Conservation (phyloP, 306 rosid genomes). For the Prosopis cineraria region DNA sequence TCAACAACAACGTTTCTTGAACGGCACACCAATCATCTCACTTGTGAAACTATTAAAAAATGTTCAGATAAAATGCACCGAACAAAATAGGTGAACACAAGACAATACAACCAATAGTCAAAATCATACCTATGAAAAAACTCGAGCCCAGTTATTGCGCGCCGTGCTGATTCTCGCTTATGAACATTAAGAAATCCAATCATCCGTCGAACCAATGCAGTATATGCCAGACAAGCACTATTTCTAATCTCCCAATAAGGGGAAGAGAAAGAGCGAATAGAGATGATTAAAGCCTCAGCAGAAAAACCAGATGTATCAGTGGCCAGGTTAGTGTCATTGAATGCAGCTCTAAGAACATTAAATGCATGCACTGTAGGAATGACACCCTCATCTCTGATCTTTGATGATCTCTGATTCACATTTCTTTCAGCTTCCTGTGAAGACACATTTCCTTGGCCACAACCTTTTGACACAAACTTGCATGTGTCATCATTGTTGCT, state of each 20-base stretch:
- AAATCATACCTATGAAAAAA: slow-evolving; percentile 85
- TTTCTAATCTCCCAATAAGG: slow-evolving; percentile 95
- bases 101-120: slow-evolving; percentile 22
- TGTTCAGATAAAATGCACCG: background rate
- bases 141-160: slow-evolving; percentile 90
- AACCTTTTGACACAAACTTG: slow-evolving; percentile 37
- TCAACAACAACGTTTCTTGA: too few species aligned
- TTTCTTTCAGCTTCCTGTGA: slow-evolving; percentile 43
- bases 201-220: slow-evolving; percentile 95
- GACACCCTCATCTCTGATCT: slow-evolving; percentile 92
- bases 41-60: too few species aligned
- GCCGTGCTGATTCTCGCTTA: slow-evolving; percentile 85
- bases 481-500: slow-evolving; percentile 41
- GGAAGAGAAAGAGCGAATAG: slow-evolving; percentile 88
- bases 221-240: slow-evolving; percentile 92
- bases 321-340: slow-evolving; percentile 92
- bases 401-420: slow-evolving; percentile 54
- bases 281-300: slow-evolving; percentile 84
- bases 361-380: slow-evolving; percentile 96
- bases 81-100: slow-evolving; percentile 1
- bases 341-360: slow-evolving; percentile 86
- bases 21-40: too few species aligned
- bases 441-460: slow-evolving; percentile 38
- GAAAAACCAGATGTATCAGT: slow-evolving; percentile 94
- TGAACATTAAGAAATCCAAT: slow-evolving; percentile 92